Percentiles rank a stretch among this genome's conserved stretches.
Evolutionary conservation across 768 basidiomycete species (phyloP).

Genomic region (Tricholoma saponaceum): DNA sequence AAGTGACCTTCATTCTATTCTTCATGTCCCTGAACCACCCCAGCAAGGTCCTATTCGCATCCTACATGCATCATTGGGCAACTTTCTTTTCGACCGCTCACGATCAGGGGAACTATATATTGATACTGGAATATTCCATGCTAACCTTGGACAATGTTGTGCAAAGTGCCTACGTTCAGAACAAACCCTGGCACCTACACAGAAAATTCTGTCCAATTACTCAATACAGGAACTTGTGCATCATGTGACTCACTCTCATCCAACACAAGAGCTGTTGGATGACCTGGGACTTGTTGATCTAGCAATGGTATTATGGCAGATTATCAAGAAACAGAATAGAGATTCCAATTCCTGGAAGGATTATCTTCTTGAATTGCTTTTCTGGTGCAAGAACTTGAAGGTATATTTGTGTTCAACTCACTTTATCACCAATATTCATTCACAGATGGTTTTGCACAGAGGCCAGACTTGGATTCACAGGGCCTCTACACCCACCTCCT

Average conservation of each 20-base stretch:
- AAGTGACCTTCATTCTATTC: background rate
- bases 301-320: background rate
- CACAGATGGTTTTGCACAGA: too few relatives aligned
- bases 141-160: background rate
- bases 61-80: slow-evolving; percentile 3
- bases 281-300: background rate
- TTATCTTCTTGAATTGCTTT: background rate
- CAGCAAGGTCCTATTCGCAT: background rate
- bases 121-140: background rate
- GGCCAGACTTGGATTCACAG: too few relatives aligned
- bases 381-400: background rate
- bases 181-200: background rate
- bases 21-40: background rate
- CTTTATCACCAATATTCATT: background rate
- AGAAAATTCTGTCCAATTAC: background rate
- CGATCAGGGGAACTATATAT: background rate
- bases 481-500: too few relatives aligned
- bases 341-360: background rate
- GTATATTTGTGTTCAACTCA: background rate
- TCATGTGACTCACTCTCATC: background rate
- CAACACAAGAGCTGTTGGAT: background rate
- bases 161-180: background rate
- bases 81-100: slow-evolving; percentile 1
- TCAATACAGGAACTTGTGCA: background rate
- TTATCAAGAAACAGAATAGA: background rate